Evolutionary conservation across 1,139 yeast species (phyloP).

Genomic region (Saccharomycopsis hybrid): DNA sequence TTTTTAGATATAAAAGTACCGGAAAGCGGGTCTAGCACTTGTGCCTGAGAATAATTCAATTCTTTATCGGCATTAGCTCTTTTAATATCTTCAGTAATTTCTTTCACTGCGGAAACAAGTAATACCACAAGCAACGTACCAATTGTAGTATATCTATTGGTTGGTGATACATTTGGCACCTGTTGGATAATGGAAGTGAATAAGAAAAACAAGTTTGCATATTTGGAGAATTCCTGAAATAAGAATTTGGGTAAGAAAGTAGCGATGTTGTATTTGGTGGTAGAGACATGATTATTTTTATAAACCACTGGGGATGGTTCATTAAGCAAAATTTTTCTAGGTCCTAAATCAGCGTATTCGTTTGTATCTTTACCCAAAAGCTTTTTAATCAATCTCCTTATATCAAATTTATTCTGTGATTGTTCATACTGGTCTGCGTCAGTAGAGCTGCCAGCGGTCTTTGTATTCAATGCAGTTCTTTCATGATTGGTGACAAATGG

Average conservation of each 20-base stretch:
- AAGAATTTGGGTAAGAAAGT: slow-evolving; percentile 92
- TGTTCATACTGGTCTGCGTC: not conserved
- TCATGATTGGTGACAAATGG: slow-evolving; percentile 17
- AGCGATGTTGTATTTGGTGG: slow-evolving; percentile 93
- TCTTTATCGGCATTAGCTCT: slow-evolving; percentile 87
- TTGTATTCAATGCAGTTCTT: not conserved
- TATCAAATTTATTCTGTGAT: slow-evolving; percentile 23
- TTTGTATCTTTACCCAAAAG: slow-evolving; percentile 7
- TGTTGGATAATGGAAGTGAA: slow-evolving; percentile 94
- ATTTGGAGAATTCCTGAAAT: slow-evolving; percentile 94
- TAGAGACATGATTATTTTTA: slow-evolving; percentile 81
- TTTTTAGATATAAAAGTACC: slow-evolving; percentile 60
- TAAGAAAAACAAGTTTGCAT: slow-evolving; percentile 89
- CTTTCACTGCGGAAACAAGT: slow-evolving; percentile 87
- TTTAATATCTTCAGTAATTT: slow-evolving; percentile 82
- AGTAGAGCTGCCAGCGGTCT: not conserved
- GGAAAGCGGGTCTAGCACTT: slow-evolving; percentile 53
- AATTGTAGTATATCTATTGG: slow-evolving; percentile 91
- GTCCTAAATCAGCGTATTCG: slow-evolving; percentile 17
- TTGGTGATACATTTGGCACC: slow-evolving; percentile 94
- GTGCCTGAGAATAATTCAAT: slow-evolving; percentile 70
- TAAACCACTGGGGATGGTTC: slow-evolving; percentile 29
- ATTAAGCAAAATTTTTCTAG: slow-evolving; percentile 16
- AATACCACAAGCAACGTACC: slow-evolving; percentile 84
- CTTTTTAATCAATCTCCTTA: slow-evolving; percentile 23